Conservation (phyloP, 768 basidiomycete genomes). For the Cantharellus anzutake region DNA sequence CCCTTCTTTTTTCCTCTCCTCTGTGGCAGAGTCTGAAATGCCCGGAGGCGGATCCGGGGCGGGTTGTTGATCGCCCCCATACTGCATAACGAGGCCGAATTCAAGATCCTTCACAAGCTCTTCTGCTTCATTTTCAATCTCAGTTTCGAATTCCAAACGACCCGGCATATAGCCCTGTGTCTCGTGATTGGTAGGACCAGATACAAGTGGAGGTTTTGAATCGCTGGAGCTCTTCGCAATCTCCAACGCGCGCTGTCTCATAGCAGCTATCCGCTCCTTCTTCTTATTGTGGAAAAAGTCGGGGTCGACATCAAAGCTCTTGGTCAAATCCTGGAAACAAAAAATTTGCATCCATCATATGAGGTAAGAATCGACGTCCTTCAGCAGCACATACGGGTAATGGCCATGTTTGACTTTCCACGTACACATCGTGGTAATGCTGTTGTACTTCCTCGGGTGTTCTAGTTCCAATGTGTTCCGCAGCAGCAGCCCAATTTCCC, state of each 20-base stretch:
- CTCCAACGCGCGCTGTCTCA: not conserved
- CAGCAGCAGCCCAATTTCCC: slow-evolving; percentile 94
- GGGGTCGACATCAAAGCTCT: slow-evolving; percentile 49
- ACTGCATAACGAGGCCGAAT: slow-evolving; percentile 74
- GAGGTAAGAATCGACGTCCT: not conserved
- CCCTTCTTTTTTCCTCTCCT: slow-evolving; percentile 38
- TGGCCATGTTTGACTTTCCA: slow-evolving; percentile 63
- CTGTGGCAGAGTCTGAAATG: not conserved
- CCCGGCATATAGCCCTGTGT: slow-evolving; percentile 86
- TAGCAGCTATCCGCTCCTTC: slow-evolving; percentile 26
- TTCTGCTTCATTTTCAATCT: slow-evolving; percentile 93
- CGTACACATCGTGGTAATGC: slow-evolving; percentile 71
- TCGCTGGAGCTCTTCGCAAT: slow-evolving; percentile 15
- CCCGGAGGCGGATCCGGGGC: slow-evolving; percentile 20
- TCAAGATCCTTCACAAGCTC: slow-evolving; percentile 89
- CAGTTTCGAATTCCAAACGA: slow-evolving; percentile 95
- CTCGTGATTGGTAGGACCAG: slow-evolving; percentile 78
- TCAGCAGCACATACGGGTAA: slow-evolving; percentile 38
- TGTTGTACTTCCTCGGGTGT: slow-evolving; percentile 85
- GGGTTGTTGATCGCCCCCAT: slow-evolving; percentile 57
- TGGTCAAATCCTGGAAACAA: slow-evolving; percentile 13
- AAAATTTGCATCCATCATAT: slow-evolving; percentile 11
- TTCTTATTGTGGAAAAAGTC: slow-evolving; percentile 80
- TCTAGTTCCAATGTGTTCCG: slow-evolving; percentile 84
- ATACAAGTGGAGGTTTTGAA: slow-evolving; percentile 56